These are phyloP conservation scores for Sherardia arvensis DNA, from an alignment of 257 asterid genomes.

Conservation along the genomic window DNA sequence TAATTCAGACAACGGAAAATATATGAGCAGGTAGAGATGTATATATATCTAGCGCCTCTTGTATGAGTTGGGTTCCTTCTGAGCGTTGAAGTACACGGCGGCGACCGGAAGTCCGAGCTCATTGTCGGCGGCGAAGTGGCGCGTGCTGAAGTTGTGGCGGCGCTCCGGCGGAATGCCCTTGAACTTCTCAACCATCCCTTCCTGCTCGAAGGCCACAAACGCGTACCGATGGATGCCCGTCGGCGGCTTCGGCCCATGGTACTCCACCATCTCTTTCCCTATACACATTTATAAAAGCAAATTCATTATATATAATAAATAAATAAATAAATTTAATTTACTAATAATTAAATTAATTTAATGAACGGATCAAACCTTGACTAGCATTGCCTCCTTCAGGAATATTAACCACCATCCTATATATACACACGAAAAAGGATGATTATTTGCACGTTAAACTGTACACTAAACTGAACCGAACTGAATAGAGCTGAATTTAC, in stretches of 20 bases:
- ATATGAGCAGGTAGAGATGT: background rate
- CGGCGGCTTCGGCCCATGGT: slow-evolving; percentile 45
- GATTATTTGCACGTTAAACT: too few relatives aligned
- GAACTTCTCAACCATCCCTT: slow-evolving; percentile 18
- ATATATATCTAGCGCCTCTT: slow-evolving; percentile 11
- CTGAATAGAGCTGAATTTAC: too few relatives aligned
- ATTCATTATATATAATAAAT: too few relatives aligned
- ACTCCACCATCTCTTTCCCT: slow-evolving; percentile 36
- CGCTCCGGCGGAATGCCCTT: slow-evolving; percentile 18
- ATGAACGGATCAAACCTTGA: too few relatives aligned
- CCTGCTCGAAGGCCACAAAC: slow-evolving; percentile 31
- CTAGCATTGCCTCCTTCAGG: slow-evolving; percentile 34
- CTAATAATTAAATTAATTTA: too few relatives aligned
- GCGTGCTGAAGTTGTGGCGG: slow-evolving; percentile 28
- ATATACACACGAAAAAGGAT: too few relatives aligned
- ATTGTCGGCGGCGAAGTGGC: slow-evolving; percentile 29
- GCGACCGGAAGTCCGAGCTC: slow-evolving; percentile 40
- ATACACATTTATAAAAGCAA: too few relatives aligned
- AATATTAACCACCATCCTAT: slow-evolving; percentile 39
- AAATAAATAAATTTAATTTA: too few relatives aligned
- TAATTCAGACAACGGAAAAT: too few relatives aligned
- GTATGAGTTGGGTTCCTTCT: slow-evolving; percentile 24
- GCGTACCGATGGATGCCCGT: slow-evolving; percentile 34
- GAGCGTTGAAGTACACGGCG: slow-evolving; percentile 43
- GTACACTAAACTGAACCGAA: too few relatives aligned